These are phyloP conservation scores for Penicillium samsonianum DNA, from an alignment of 495 filamentous ascomycete species.

Conservation along the genomic window DNA sequence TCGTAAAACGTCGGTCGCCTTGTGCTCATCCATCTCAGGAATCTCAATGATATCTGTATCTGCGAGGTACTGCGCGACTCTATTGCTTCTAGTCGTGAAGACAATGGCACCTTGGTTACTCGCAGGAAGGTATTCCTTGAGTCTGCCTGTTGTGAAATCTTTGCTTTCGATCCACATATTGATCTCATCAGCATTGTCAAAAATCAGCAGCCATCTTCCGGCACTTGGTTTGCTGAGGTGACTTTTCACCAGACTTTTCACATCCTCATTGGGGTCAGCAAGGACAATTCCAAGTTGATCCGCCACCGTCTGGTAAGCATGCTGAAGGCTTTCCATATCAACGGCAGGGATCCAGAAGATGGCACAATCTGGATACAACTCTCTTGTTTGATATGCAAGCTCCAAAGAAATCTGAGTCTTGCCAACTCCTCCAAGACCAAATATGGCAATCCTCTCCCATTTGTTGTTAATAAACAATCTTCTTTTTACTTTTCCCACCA, in stretches of 20 bases:
- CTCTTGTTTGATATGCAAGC: slow-evolving; percentile 42
- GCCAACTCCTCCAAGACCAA: slow-evolving; percentile 50
- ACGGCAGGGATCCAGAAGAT: slow-evolving; percentile 53
- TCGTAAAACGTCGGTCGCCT: slow-evolving; percentile 21
- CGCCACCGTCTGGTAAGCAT: slow-evolving; percentile 47
- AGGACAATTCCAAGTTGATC: slow-evolving; percentile 17
- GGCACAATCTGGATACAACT: slow-evolving; percentile 39
- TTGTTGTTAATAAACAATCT: background rate
- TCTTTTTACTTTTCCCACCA: slow-evolving; percentile 18
- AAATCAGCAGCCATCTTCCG: slow-evolving; percentile 42
- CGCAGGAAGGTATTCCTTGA: slow-evolving; percentile 28
- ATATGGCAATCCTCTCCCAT: slow-evolving; percentile 29
- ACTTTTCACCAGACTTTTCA: slow-evolving; percentile 24
- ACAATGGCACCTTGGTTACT: slow-evolving; percentile 35
- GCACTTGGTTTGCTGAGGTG: slow-evolving; percentile 28
- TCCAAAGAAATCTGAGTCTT: slow-evolving; percentile 57
- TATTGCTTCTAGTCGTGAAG: slow-evolving; percentile 40
- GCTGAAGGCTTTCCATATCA: slow-evolving; percentile 42
- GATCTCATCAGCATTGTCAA: slow-evolving; percentile 46
- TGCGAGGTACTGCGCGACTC: slow-evolving; percentile 28
- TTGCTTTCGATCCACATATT: slow-evolving; percentile 27
- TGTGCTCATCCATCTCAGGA: slow-evolving; percentile 28
- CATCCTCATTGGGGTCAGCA: background rate
- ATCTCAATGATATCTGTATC: slow-evolving; percentile 25
- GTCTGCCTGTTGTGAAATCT: background rate